Evolutionary conservation across 1,139 yeast species (phyloP).

Genomic region (Hemisphaericaspora xylofermentans): DNA sequence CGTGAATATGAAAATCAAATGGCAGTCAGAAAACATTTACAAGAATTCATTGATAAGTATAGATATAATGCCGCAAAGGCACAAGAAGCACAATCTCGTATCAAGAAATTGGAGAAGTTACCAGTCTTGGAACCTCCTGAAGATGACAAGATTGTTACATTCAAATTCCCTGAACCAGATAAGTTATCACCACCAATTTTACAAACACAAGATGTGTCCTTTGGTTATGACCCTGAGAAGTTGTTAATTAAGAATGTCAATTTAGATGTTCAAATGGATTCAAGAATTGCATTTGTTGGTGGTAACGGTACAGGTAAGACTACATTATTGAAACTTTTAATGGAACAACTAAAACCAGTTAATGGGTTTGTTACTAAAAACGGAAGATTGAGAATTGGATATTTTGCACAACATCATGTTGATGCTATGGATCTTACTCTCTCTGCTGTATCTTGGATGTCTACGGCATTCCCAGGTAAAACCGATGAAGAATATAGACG

Average conservation of each 20-base stretch:
- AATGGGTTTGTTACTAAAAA: constrained; percentile 76
- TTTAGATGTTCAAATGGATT: constrained; percentile 87
- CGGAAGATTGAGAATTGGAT: constrained; percentile 88
- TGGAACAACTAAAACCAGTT: constrained; percentile 73
- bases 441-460: constrained; percentile 95
- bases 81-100: constrained; percentile 96
- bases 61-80: constrained; percentile 97
- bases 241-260: constrained; percentile 73
- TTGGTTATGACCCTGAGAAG: constrained; percentile 73
- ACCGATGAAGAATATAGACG: constrained; percentile 97
- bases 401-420: constrained; percentile 99
- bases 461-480: constrained; percentile 85
- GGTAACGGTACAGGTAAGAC: constrained; percentile 99
- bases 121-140: constrained; percentile 94
- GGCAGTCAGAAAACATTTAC: constrained; percentile 93
- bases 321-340: constrained; percentile 79
- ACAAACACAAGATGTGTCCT: constrained; percentile 81
- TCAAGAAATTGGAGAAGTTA: constrained; percentile 89
- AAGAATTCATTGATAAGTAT: constrained; percentile 90
- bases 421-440: constrained; percentile 92
- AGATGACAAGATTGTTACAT: constrained; percentile 80
- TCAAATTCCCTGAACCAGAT: constrained; percentile 95
- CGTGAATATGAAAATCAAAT: constrained; percentile 96
- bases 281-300: constrained; percentile 95
- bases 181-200: constrained; percentile 89